Base-by-base conservation (phyloP, 2,329 filamentous ascomycete species). In the Aspergillus terreus region DNA sequence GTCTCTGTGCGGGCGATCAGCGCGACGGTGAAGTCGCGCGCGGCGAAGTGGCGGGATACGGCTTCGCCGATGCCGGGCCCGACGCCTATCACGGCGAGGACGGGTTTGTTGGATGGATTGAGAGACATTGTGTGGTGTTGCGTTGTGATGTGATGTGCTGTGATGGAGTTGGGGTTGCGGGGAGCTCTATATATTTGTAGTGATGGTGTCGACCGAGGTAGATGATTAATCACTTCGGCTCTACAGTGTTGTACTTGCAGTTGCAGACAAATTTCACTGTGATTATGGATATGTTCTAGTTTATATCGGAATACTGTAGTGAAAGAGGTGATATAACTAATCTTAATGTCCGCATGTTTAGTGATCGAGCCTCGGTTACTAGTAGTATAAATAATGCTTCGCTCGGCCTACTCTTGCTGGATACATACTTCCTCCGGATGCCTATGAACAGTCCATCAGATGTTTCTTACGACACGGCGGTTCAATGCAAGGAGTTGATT, bases 1-100 rank as follows among this genome's bases (percentile, higher is more conserved):
- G 33, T 19, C 35, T 56, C 53, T 14, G 55, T 58, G 6, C 55
- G 55, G 1, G 55, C 55, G 46, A 58, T 58, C 11, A 58, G 49
- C 6, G 55, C 53, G 6, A 58, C 55, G 40, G 32, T 40, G 51
- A 58, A 58, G 36, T 49, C 47, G 36, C 53, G 53, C 1, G 30
- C 7, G 21, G 55, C 55, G 47, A 58, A 58, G 44, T 58, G 53
- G 44, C 48, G 49, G 2, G 55, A 56, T 15, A 58, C 55, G 6
- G 55, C 53, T 35, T 53, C 50, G 40, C 53, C 55, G 32, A 58
- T 58, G 11, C 55, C 53, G 0, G 55, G 55, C 47, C 55, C 55
- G 25, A 54, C 55, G 41, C 55, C 55, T 11, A 58, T 52, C 15
- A 58, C 53, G 27, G 53, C 55, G 3, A 58, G 49, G 10, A 58